Conservation (phyloP, 345 rosid genomes). For the Gossypium longicalyx region DNA sequence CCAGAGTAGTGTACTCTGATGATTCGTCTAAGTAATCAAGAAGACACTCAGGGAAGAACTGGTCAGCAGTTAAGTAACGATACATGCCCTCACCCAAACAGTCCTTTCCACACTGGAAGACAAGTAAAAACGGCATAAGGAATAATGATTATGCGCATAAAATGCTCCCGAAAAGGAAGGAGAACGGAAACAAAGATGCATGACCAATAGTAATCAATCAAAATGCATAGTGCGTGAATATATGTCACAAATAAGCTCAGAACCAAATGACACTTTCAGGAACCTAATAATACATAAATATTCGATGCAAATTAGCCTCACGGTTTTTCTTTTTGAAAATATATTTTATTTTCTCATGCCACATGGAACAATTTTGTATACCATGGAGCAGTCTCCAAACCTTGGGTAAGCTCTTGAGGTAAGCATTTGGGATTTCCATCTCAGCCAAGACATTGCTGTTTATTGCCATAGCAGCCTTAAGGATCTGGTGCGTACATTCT, state of each 20-base stretch:
- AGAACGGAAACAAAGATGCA: background rate
- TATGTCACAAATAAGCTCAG: background rate
- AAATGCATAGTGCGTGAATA: background rate
- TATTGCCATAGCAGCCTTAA: slow-evolving; percentile 98
- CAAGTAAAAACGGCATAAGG: background rate
- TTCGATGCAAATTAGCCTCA: background rate
- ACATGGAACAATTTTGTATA: background rate
- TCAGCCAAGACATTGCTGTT: slow-evolving; percentile 82
- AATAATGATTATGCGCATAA: background rate
- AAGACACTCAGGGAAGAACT: slow-evolving; percentile 78
- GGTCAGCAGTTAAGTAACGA: slow-evolving; percentile 69
- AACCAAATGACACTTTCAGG: background rate
- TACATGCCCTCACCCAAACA: slow-evolving; percentile 82
- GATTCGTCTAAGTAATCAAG: slow-evolving; percentile 86
- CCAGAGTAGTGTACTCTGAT: slow-evolving; percentile 79
- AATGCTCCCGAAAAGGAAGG: background rate
- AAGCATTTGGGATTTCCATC: slow-evolving; percentile 86
- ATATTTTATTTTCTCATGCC: background rate
- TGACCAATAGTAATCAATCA: background rate
- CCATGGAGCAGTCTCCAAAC: slow-evolving; percentile 28
- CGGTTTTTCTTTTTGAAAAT: background rate
- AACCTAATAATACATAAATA: background rate
- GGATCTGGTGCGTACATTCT: slow-evolving; percentile 84
- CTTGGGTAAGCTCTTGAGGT: slow-evolving; percentile 84
- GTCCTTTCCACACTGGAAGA: slow-evolving; percentile 63